phyloP scores from a whole-genome alignment of 768 basidiomycete genomes.

The Panellus pusillus region DNA sequence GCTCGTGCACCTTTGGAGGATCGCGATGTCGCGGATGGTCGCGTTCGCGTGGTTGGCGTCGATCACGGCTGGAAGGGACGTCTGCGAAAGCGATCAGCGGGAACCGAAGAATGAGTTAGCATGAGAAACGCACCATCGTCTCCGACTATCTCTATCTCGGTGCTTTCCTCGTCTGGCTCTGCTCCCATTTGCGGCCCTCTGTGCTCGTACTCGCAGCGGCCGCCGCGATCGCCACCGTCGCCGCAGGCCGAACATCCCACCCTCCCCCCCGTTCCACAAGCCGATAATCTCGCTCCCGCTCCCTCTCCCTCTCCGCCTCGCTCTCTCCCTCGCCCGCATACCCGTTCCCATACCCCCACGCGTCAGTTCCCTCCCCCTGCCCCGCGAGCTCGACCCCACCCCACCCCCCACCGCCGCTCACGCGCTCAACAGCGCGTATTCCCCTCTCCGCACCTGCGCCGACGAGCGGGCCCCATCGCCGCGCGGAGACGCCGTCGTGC shows the following conservation, averaged over 20 bases:
- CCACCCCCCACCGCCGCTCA: conserved; percentile 11
- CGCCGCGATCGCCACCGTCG: not conserved
- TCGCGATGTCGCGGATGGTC: not conserved
- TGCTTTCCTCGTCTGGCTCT: conserved; percentile 23
- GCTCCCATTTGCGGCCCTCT: conserved; percentile 18
- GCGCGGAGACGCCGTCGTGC: too few species aligned
- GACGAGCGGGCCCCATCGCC: too few species aligned
- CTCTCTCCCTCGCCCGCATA: not conserved
- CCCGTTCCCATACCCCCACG: not conserved
- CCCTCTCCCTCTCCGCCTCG: not conserved
- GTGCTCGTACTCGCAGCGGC: not conserved
- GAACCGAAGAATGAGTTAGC: too few species aligned
- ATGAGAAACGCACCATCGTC: not conserved
- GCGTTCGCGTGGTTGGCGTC: too few species aligned
- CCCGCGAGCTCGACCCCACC: not conserved
- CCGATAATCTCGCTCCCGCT: not conserved
- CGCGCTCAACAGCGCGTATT: conserved; percentile 1
- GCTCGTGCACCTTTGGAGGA: not conserved
- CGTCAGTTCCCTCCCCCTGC: not conserved
- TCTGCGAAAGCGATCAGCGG: too few species aligned
- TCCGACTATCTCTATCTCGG: not conserved
- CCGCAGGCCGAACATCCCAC: too few species aligned
- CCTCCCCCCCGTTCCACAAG: too few species aligned
- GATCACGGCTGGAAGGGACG: too few species aligned
- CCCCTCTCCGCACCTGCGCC: conserved; percentile 5